Evolutionary conservation across 2,329 filamentous ascomycete genomes (phyloP).

Genomic region (Ophiostoma fasciatum): DNA sequence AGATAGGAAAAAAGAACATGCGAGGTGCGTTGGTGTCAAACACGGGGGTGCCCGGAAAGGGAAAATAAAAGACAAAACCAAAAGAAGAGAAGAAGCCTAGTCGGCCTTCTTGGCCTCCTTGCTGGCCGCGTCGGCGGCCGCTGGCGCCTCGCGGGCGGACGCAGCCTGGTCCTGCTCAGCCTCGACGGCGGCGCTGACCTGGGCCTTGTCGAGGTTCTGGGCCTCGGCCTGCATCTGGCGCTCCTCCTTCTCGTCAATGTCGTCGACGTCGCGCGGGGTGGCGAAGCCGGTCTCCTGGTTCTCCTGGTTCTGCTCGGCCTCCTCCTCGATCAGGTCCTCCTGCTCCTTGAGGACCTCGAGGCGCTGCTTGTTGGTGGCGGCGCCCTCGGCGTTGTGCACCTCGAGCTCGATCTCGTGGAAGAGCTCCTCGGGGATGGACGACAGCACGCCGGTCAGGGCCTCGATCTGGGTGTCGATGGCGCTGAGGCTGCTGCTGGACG

Average conservation of each 20-base stretch:
- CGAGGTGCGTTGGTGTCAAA: too few species aligned
- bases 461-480: conserved; percentile 86
- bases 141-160: conserved; percentile 26
- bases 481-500: conserved; percentile 36
- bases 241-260: conserved; percentile 92
- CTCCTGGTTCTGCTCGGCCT: conserved; percentile 80
- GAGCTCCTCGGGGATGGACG: conserved; percentile 89
- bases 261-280: conserved; percentile 69
- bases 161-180: conserved; percentile 37
- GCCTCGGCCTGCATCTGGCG: conserved; percentile 38
- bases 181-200: conserved; percentile 38
- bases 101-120: conserved; percentile 21
- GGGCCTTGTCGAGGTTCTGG: conserved; percentile 29
- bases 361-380: conserved; percentile 96
- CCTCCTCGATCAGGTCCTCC: conserved; percentile 93
- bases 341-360: conserved; percentile 97
- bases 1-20: not conserved
- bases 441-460: conserved; percentile 79
- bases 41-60: too few species aligned
- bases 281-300: conserved; percentile 61
- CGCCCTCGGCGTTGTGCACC: conserved; percentile 90
- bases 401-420: conserved; percentile 99
- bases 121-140: conserved; percentile 24
- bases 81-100: conserved; percentile 4
- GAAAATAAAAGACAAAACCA: not conserved